Evolutionary conservation across 208 protist genomes (phyloP).

Genomic region (Phytomonas sp.): DNA sequence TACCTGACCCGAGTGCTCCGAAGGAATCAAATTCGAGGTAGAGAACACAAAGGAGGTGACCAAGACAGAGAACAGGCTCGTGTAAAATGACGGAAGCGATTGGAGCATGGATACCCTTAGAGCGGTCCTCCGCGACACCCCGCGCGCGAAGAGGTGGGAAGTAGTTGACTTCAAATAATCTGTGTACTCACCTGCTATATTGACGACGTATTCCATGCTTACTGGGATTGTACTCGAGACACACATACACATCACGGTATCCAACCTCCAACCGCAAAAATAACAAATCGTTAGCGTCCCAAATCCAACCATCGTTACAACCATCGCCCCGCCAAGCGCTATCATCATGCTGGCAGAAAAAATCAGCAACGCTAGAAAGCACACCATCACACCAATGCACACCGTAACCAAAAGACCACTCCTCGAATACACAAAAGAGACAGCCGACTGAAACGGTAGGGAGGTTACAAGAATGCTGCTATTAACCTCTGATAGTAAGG

Average conservation of each 20-base stretch:
- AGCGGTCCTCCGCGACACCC: conserved; percentile 23
- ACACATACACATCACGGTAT: conserved; percentile 40
- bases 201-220: conserved; percentile 39
- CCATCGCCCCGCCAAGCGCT: conserved; percentile 20
- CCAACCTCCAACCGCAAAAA: conserved; percentile 27
- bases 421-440: conserved; percentile 18
- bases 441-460: conserved; percentile 16
- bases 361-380: conserved; percentile 25
- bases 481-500: neutral
- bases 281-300: conserved; percentile 28
- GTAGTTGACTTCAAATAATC: conserved; percentile 57
- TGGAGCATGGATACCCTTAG: conserved; percentile 30
- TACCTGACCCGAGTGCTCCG: conserved; percentile 24
- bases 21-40: conserved; percentile 23
- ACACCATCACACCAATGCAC: conserved; percentile 30
- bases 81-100: conserved; percentile 27
- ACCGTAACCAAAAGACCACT: conserved; percentile 37
- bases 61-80: conserved; percentile 22
- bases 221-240: conserved; percentile 38
- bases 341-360: conserved; percentile 31
- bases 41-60: conserved; percentile 28
- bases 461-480: conserved; percentile 12
- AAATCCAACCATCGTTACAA: conserved; percentile 30
- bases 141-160: conserved; percentile 40
- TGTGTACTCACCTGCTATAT: conserved; percentile 42